These are phyloP conservation scores for Clonostachys solani DNA, from an alignment of 2,329 filamentous ascomycete genomes.

Conservation along the genomic window DNA sequence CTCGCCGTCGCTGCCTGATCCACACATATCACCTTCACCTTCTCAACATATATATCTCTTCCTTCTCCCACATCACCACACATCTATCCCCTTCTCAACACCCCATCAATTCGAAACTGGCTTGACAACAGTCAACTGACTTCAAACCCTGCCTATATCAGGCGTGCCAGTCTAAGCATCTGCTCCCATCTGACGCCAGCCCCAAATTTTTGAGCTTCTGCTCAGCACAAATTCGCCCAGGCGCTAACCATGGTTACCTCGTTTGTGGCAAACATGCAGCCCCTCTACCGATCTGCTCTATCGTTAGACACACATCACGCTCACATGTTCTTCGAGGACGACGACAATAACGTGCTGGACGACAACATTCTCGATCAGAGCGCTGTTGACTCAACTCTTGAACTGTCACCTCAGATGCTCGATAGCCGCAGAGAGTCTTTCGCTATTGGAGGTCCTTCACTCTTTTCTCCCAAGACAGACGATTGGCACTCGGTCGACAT, in stretches of 20 bases:
- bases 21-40: not conserved
- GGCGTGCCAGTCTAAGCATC: too few relatives aligned
- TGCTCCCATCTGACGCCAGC: too few relatives aligned
- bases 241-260: not conserved
- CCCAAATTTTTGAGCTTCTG: too few relatives aligned
- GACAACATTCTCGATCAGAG: conserved; percentile 56
- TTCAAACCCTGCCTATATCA: too few relatives aligned
- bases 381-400: conserved; percentile 55
- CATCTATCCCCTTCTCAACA: too few relatives aligned
- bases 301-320: conserved; percentile 49
- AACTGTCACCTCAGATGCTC: conserved; percentile 59
- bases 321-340: conserved; percentile 56
- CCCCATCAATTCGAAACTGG: too few relatives aligned
- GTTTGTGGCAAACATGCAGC: conserved; percentile 29
- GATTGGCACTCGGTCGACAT: conserved; percentile 62
- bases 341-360: conserved; percentile 56
- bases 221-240: too few relatives aligned
- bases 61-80: too few relatives aligned
- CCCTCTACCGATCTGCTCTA: conserved; percentile 45
- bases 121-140: too few relatives aligned
- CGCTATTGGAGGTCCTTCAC: conserved; percentile 41
- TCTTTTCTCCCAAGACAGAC: conserved; percentile 64
- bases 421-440: conserved; percentile 62
- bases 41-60: too few relatives aligned
- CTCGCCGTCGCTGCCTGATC: not conserved